phyloP scores from a whole-genome alignment of 768 basidiomycete genomes.

The Candolleomyces aberdarensis region DNA sequence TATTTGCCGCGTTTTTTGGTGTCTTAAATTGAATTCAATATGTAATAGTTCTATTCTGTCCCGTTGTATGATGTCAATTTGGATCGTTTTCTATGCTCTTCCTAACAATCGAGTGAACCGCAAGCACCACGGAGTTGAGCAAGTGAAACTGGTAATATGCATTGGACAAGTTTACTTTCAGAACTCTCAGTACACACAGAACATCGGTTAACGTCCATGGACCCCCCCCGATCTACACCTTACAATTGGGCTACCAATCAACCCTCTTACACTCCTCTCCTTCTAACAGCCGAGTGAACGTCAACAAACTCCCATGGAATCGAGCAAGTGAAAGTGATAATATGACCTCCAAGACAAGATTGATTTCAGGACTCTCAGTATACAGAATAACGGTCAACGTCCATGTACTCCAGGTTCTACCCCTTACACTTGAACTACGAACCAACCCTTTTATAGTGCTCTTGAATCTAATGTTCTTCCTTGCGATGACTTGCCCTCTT shows the following conservation, averaged over 20 bases:
- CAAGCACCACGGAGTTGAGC: too few species aligned
- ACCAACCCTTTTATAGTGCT: background rate
- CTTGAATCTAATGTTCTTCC: background rate
- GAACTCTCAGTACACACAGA: background rate
- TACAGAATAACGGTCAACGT: background rate
- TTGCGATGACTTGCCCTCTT: slow-evolving; percentile 7
- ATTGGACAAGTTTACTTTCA: background rate
- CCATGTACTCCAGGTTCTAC: background rate
- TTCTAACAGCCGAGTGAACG: too few species aligned
- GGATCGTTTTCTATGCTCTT: too few species aligned
- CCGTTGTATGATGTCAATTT: too few species aligned
- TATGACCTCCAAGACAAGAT: background rate
- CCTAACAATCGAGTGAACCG: too few species aligned
- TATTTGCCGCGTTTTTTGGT: background rate
- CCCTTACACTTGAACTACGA: background rate
- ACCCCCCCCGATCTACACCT: background rate
- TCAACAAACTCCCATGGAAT: too few species aligned
- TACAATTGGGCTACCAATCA: background rate
- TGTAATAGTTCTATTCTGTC: too few species aligned
- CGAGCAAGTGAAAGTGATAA: too few species aligned
- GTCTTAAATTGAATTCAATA: too few species aligned
- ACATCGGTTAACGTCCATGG: background rate
- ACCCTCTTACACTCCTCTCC: background rate
- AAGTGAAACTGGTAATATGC: too few species aligned
- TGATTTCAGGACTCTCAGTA: background rate